Percentiles rank a stretch among this genome's conserved stretches.
Evolutionary conservation across 352 stramenopile species (phyloP).

Genomic region (Pythium periplocum): DNA sequence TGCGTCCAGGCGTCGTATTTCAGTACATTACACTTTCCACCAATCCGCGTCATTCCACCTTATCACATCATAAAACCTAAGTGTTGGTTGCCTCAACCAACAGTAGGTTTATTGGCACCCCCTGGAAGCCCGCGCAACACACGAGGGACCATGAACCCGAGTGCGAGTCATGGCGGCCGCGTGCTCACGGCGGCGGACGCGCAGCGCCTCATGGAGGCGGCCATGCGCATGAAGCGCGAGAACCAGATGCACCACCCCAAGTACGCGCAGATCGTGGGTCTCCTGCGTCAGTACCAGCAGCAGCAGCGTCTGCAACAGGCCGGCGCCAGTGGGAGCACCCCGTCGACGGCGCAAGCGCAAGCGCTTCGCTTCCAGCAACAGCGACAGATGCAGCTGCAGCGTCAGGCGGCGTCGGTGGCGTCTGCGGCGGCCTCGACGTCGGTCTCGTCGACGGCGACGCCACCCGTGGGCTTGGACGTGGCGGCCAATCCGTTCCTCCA

Average conservation of each 20-base stretch:
- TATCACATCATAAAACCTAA: too few relatives aligned
- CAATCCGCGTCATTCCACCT: too few relatives aligned
- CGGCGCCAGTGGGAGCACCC: background rate
- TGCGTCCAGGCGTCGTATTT: too few relatives aligned
- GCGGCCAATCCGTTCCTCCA: slow-evolving; percentile 58
- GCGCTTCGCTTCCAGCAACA: slow-evolving; percentile 6
- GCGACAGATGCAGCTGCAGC: slow-evolving; percentile 21
- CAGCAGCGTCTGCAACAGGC: slow-evolving; percentile 20
- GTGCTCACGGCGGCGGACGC: slow-evolving; percentile 54
- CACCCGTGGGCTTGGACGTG: slow-evolving; percentile 31
- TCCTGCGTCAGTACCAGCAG: slow-evolving; percentile 78
- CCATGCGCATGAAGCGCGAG: slow-evolving; percentile 73
- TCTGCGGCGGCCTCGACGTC: background rate
- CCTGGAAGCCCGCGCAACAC: too few relatives aligned
- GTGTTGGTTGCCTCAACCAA: too few relatives aligned
- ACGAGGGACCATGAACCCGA: too few relatives aligned
- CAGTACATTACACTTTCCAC: too few relatives aligned
- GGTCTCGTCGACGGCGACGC: background rate
- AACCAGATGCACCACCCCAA: slow-evolving; percentile 77
- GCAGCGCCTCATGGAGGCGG: slow-evolving; percentile 80
- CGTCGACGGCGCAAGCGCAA: slow-evolving; percentile 2
- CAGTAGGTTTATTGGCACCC: too few relatives aligned
- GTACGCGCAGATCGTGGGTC: slow-evolving; percentile 77
- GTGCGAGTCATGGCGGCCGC: too few relatives aligned
- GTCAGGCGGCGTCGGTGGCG: slow-evolving; percentile 3